Evolutionary conservation across 352 stramenopile genomes (phyloP), one percentile per base, ranked within the genome.

Genomic region (Blastocystis sp.): DNA sequence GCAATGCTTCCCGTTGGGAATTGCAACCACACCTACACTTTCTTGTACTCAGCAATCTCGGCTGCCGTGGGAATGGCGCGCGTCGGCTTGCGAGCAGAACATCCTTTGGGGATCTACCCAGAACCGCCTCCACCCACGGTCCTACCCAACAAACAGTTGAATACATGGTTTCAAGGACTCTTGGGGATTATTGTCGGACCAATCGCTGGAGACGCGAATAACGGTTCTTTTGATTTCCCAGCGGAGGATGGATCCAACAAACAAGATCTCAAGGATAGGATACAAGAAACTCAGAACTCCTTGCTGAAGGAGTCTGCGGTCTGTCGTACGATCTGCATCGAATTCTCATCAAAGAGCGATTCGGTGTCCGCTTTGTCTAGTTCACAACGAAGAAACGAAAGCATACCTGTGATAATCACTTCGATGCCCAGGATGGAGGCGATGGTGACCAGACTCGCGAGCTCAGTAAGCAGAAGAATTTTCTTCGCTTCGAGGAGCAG

Each of bases 1-100:
- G 29, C 32, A 11, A 64, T 27, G 40, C 69, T 81, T 42, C 29
- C 16, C 8, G 44, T 81, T 32, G 42, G 18, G 11, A 44, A n/a
- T 24, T 29, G 9, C 2, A 4, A 9, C 27, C 53, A 65, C 27
- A 64, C 27, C 0, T 4, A 81, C 69, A 64, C 63, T 61, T 72
- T 85, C 56, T 73, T 85, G 38, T 72, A 85, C 46, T 85, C 48
- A 24, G 48, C 53, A 75, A 85, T 85, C 27, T 85, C 75, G 75
- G 46, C 38, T 46, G 44, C 42, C 27, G 57, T 85, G 11, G 75
- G 75, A 75, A 76, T 46, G 38, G 63, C 57, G 32, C 75, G 75
- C 46, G 75, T 85, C 4, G 75, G 75, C 27, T 72, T 85, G 11
- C 32, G 36, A 73, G 57, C 40, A 2, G 75, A 72, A 76, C 63